Evolutionary conservation across 768 basidiomycete genomes (phyloP).

Genomic region (Hygrophoropsis aurantiaca): DNA sequence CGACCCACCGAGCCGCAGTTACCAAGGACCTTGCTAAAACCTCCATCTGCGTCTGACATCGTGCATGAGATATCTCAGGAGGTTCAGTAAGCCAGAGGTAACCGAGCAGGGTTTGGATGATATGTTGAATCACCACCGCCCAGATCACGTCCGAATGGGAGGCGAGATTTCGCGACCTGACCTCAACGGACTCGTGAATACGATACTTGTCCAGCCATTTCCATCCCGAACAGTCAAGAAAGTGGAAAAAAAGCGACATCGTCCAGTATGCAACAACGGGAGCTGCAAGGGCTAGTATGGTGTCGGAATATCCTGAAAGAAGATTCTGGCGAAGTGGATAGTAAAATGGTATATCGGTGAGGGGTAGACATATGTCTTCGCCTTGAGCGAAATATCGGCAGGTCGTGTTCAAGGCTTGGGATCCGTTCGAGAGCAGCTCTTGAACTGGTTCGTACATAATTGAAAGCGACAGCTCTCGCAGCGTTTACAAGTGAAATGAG

Average conservation of each 20-base stretch:
- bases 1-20: slow-evolving; percentile 31
- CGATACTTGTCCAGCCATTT: slow-evolving; percentile 79
- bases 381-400: slow-evolving; percentile 34
- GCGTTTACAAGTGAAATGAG: neutral
- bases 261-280: slow-evolving; percentile 87
- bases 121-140: slow-evolving; percentile 86
- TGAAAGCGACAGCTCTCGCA: neutral
- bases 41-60: slow-evolving; percentile 46
- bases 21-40: slow-evolving; percentile 40
- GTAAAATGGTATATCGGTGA: slow-evolving; percentile 52
- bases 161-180: slow-evolving; percentile 71
- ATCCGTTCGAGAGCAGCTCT: slow-evolving; percentile 5
- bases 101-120: slow-evolving; percentile 79
- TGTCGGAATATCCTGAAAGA: slow-evolving; percentile 65
- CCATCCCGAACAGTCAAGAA: slow-evolving; percentile 75
- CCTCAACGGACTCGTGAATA: slow-evolving; percentile 86
- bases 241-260: slow-evolving; percentile 76
- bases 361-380: slow-evolving; percentile 36
- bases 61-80: slow-evolving; percentile 25
- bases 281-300: slow-evolving; percentile 63
- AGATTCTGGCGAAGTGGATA: slow-evolving; percentile 45
- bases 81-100: slow-evolving; percentile 59
- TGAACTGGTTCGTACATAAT: slow-evolving; percentile 15
- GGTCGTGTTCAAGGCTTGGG: slow-evolving; percentile 32
- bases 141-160: slow-evolving; percentile 68